These are phyloP conservation scores for Obelidium mucronatum DNA, from an alignment of 192 early-diverging fungal species.

Conservation along the genomic window DNA sequence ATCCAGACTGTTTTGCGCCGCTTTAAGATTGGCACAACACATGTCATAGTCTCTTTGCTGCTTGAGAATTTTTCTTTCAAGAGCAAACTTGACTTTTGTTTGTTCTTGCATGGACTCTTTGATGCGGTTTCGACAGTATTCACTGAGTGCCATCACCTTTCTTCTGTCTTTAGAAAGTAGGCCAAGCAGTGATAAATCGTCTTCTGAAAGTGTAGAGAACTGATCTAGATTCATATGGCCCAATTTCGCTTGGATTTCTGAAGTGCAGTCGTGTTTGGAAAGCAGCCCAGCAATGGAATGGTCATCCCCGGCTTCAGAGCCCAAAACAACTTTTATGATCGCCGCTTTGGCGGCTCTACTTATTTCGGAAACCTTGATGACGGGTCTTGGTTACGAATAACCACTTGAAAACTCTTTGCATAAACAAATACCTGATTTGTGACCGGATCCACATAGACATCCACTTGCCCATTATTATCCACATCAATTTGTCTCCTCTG, in stretches of 20 bases:
- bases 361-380: no score
- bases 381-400: no score
- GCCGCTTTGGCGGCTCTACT: constrained; percentile 40
- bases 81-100: constrained; percentile 55
- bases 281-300: constrained; percentile 45
- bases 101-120: constrained; percentile 60
- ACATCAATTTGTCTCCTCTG: constrained; percentile 54
- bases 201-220: constrained; percentile 53
- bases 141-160: constrained; percentile 56
- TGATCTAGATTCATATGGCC: constrained; percentile 46
- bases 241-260: constrained; percentile 45
- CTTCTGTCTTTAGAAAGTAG: constrained; percentile 53
- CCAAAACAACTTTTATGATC: constrained; percentile 51
- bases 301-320: constrained; percentile 44
- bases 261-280: constrained; percentile 56
- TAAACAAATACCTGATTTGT: constrained; percentile 49
- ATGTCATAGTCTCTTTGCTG: constrained; percentile 45
- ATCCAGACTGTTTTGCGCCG: constrained; percentile 49
- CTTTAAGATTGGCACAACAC: constrained; percentile 21
- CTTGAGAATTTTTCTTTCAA: constrained; percentile 62
- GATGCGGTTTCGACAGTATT: constrained; percentile 60
- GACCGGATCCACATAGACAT: constrained; percentile 46
- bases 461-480: constrained; percentile 29
- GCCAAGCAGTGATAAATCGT: constrained; percentile 36
- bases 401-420: no score